Base-by-base conservation (phyloP, 805 yeast species). In the Candida lessepsii region DNA sequence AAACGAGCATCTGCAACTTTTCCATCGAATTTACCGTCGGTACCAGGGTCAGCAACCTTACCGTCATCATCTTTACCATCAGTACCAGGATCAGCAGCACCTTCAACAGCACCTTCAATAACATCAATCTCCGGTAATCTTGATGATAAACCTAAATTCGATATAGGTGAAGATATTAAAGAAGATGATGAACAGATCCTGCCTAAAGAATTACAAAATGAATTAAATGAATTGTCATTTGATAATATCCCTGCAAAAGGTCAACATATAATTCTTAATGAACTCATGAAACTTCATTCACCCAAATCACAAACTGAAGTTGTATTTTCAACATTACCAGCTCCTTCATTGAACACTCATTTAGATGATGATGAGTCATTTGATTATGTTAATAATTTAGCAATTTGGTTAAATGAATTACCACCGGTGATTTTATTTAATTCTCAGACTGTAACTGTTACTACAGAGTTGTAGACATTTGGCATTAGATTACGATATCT, bases 391-490 rank as follows among this genome's bases (percentile, higher is more conserved):
- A 79, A 80, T 41, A 82, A 83, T 50, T 67, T 91, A 37, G 84
- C 89, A 34, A 61, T 85, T 5, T 87, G 96, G 93, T 71, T 91
- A 41, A 77, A 80, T 31, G 87, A 77, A 4, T 64, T 93, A 28
- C 96, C 96, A 0, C 96, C 98, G 0, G 73, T 80, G 1, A 57
- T 93, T 57, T 61, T 93, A 46, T 73, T 93, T 40, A 91, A 93
- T 55, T 87, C 97, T 0, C 95, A 88, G 65, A 84, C 96, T 0
- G 89, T 93, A 72, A 93, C 99, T 0, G 99, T 91, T 2, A 91
- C 99, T 0, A 90, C 97, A 5, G 93, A 96, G 24, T 67, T 91
- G 46, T 90, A 41, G 40, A 11, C 5, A 8, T 17, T 11, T 28
- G 10, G 28, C 28, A 28, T 28, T 7, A n/a, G n/a, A n/a, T n/a